Evolutionary conservation across 805 yeast genomes (phyloP), one percentile per base, ranked within the genome.

Genomic region (Lipomyces orientalis): DNA sequence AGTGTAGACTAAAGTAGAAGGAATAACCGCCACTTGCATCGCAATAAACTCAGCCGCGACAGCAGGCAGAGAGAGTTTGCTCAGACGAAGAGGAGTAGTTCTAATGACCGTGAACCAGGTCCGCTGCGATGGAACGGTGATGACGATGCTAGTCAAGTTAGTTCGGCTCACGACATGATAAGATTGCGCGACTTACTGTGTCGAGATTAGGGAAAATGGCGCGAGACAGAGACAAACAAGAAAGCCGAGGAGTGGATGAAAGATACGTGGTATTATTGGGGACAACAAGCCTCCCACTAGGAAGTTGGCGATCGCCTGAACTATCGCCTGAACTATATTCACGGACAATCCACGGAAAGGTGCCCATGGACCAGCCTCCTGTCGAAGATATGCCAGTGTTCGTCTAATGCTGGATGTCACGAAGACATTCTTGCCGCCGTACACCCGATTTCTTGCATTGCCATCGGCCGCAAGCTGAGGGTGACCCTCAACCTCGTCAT

Each of bases 321-420:
- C 62, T 31, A 59, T 4, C 16, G 8, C 16, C 62, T 56, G 57
- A 25, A 31, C 62, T 31, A 59, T 14, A 43, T 59, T 12, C 25
- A 19, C 35, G 22, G 62, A 59, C 19, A 59, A 12, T 43, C 62
- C 62, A 25, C 62, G 62, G 62, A 59, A 59, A 22, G 60, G 60
- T 9, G 33, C 8, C 62, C 60, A 46, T 52, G 54, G 34, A 43
- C 62, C 62, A 55, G 54, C 54, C 60, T 59, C 60, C 14, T 35
- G 19, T 16, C 62, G 62, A 59, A 59, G 62, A n/a, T 46, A 54
- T 12, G 60, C 25, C 12, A 59, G 1, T 8, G 62, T 59, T 59
- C 62, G 60, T 43, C 62, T 7, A 59, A 59, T 51, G 60, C 60
- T 59, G 31, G 62, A 43, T 22, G 62, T 59, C 31, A 59, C 62